Conservation (phyloP, 2,329 filamentous ascomycete genomes). For the Cordyceps tenuipes region DNA sequence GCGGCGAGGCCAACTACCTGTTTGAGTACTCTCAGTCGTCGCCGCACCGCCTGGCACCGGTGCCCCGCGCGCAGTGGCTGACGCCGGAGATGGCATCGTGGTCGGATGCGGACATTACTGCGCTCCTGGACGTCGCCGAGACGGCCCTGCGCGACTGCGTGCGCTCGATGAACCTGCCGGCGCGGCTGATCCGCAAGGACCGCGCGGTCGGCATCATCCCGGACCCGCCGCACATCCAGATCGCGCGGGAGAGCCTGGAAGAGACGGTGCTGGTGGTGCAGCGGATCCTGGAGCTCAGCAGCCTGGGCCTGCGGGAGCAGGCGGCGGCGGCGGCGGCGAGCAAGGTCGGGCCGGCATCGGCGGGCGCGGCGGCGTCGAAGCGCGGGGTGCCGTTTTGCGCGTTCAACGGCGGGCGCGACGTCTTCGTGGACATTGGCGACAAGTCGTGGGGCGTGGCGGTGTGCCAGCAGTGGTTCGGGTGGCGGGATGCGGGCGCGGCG, state of each 20-base stretch:
- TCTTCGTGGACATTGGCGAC: constrained; percentile 97
- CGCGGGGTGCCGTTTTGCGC: constrained; percentile 76
- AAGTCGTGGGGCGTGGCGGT: constrained; percentile 93
- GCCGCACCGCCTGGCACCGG: constrained; percentile 59
- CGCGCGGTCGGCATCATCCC: constrained; percentile 74
- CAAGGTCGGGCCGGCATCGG: background rate
- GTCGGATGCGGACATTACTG: constrained; percentile 67
- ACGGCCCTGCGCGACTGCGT: constrained; percentile 75
- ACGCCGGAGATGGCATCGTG: constrained; percentile 70
- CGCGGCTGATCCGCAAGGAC: constrained; percentile 77
- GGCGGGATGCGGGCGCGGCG: constrained; percentile 14
- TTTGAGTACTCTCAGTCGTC: constrained; percentile 66
- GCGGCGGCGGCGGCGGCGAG: constrained; percentile 19
- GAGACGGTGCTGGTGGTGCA: constrained; percentile 94
- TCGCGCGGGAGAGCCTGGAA: constrained; percentile 82
- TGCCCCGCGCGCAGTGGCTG: constrained; percentile 61
- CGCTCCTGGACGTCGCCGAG: constrained; percentile 85
- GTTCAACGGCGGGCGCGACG: constrained; percentile 95
- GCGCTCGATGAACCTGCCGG: constrained; percentile 68
- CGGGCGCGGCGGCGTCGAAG: background rate
- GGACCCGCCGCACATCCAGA: constrained; percentile 52
- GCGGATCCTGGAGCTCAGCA: constrained; percentile 79
- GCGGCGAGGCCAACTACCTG: constrained; percentile 92
- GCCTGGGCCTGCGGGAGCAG: constrained; percentile 33
- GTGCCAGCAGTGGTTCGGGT: constrained; percentile 84